Evolutionary conservation across 345 rosid genomes (phyloP), one percentile per base, ranked within the genome.

Genomic region (Aquilaria yunnanensis): DNA sequence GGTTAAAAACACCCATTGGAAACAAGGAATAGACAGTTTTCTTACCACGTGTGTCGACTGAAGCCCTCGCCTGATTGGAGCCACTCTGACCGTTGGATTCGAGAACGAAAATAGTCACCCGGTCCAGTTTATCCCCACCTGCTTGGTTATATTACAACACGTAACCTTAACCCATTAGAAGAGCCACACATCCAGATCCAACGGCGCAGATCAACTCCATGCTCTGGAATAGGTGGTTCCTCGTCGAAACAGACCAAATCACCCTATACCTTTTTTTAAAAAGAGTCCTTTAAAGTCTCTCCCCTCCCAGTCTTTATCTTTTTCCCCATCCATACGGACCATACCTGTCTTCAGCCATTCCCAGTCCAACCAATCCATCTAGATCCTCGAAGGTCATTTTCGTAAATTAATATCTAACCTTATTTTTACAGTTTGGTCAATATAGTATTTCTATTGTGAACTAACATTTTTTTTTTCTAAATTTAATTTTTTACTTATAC

Each of bases 331-430:
- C 59, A 51, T 37, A 61, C 73, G 67, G 16, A 16, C 70, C 65
- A 72, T 32, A 56, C 61, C 65, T 4, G 37, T 67, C 34, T 63
- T 65, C 43, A 56, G 56, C 60, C 74, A 51, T 52, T 52, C 59
- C 43, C 16, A 29, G 12, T 13, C 10, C 8, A 37, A 63, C 70
- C 67, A 61, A 65, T 67, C 55, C 63, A 54, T 61, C 60, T 47
- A 50, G 75, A 73, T 75, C 73, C 14, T 34, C 54, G 8, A 70
- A 75, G 85, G 85, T 54, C 60, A 80, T 67, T 73, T 54, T 57
- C 50, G 87, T 83, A 78, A 51, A 53, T 66, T 2, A 32, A 37
- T 37, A 7, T 48, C 57, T 4, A 4, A 31, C 43, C 13, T 43
- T 32, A 63, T 64, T 60, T 47, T 60, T 49, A 37, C 43, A 3